Evolutionary conservation across 169 alveolate species (phyloP).

Genomic region (Plasmodium gaboni): DNA sequence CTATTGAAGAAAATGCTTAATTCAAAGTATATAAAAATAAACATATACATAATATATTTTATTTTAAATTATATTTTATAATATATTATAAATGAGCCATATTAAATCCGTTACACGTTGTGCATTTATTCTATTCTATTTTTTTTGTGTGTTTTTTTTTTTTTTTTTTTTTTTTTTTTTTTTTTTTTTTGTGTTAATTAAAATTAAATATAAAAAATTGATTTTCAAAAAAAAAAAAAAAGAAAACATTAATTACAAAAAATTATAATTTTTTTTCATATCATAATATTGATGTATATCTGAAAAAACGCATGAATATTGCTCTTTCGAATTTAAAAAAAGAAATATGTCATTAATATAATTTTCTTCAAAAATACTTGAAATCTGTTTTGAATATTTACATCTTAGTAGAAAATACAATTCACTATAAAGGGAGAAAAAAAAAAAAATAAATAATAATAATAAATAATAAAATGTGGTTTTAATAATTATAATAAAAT

Average conservation of each 20-base stretch:
- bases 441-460: not conserved
- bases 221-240: not conserved
- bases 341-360: slow-evolving; percentile 47
- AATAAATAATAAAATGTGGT: no score
- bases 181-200: slow-evolving; percentile 6
- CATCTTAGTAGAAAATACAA: slow-evolving; percentile 25
- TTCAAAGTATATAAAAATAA: no score
- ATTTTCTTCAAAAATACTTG: slow-evolving; percentile 32
- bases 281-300: slow-evolving; percentile 61
- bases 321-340: slow-evolving; percentile 55
- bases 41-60: no score
- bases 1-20: slow-evolving; percentile 50
- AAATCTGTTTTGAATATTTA: slow-evolving; percentile 25
- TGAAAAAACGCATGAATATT: slow-evolving; percentile 37
- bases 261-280: slow-evolving; percentile 26
- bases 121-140: slow-evolving; percentile 5
- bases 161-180: slow-evolving; percentile 10
- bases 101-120: not conserved
- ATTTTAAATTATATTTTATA: no score
- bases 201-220: not conserved
- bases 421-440: slow-evolving; percentile 44
- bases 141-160: not conserved
- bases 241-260: slow-evolving; percentile 7
- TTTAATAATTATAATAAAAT: no score
- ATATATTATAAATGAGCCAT: no score